Base-by-base conservation (phyloP, 1,139 yeast genomes). In the Yamadazyma atmosphaerica region DNA sequence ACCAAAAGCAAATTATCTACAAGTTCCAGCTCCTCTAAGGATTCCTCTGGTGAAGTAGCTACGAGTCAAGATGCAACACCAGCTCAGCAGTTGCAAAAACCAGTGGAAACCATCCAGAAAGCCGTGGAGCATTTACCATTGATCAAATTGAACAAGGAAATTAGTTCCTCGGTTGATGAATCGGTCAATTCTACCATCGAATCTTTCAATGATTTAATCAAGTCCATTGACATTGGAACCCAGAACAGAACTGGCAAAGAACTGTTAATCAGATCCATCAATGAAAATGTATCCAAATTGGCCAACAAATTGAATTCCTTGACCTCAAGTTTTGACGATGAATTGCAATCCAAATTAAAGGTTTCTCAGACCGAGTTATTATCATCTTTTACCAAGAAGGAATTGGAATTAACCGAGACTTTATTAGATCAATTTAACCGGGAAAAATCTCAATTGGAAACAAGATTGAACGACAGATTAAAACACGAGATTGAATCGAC, bases 401-500 rank as follows among this genome's bases (percentile, higher is more conserved):
- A 77, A 51, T 69, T 76, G 46, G 74, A 69, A 34, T 58, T 77
- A 49, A 74, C 81, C 19, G 67, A 68, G 44, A 68, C 69, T 44
- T 68, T 77, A 52, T 64, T 77, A 47, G 56, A 65, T 35, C 79
- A 77, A 51, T 69, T 70, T 52, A 72, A 67, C 42, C 49, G 50
- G 13, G 87, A 85, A 54, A 83, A 85, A 53, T 58, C 69, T 39
- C 76, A 77, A 46, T 73, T 90, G 49, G 84, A 86, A 47, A 61
- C 72, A 38, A 81, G 80, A 49, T 84, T 84, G 58, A 72, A 79
- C 45, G 65, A 68, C 35, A 77, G 83, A 46, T 69, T 92, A 50
- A 61, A 63, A 17, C 68, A 72, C 24, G 97, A 90, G 61, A 71
- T 90, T 41, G 77, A 78, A 45, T 83, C 87, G 26, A 75, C 89